Percentiles rank a stretch among this genome's conserved stretches.
Evolutionary conservation across 2,329 filamentous ascomycete species (phyloP).

Genomic region (Hyphodiscus sp.): DNA sequence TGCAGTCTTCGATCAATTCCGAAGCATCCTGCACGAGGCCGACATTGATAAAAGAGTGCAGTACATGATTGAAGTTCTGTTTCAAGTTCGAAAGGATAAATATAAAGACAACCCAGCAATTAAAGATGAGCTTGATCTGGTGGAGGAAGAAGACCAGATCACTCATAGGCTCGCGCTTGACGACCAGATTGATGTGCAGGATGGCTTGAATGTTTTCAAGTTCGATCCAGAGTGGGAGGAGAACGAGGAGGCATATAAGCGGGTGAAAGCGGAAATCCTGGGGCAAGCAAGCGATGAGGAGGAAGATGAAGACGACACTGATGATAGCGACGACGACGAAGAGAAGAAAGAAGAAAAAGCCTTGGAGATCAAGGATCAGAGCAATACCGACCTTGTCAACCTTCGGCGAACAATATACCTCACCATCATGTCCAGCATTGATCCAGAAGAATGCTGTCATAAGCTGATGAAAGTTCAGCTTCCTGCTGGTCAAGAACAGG

Average conservation of each 20-base stretch:
- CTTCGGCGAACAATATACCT: constrained; percentile 91
- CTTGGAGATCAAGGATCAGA: constrained; percentile 96
- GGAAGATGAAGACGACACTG: constrained; percentile 55
- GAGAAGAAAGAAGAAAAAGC: constrained; percentile 73
- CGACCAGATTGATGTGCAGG: constrained; percentile 77
- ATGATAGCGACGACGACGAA: constrained; percentile 64
- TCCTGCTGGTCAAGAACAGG: constrained; percentile 77
- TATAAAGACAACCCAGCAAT: constrained; percentile 93
- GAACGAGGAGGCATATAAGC: constrained; percentile 84
- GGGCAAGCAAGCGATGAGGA: constrained; percentile 87
- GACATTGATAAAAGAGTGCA: constrained; percentile 98
- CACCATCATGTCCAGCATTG: constrained; percentile 93
- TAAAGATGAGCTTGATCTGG: constrained; percentile 86
- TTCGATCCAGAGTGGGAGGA: constrained; percentile 84
- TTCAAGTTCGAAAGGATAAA: constrained; percentile 91
- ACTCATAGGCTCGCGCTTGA: constrained; percentile 81
- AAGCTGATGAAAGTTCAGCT: constrained; percentile 94
- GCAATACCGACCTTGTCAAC: constrained; percentile 91
- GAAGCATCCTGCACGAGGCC: constrained; percentile 90
- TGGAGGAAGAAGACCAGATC: constrained; percentile 97
- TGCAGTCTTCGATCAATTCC: constrained; percentile 91
- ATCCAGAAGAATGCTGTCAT: constrained; percentile 94
- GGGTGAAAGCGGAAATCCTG: constrained; percentile 85
- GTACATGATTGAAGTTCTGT: constrained; percentile 98
- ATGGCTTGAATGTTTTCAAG: constrained; percentile 92